phyloP scores from a whole-genome alignment of 140 eudicot species.

The Bidens hawaiensis region DNA sequence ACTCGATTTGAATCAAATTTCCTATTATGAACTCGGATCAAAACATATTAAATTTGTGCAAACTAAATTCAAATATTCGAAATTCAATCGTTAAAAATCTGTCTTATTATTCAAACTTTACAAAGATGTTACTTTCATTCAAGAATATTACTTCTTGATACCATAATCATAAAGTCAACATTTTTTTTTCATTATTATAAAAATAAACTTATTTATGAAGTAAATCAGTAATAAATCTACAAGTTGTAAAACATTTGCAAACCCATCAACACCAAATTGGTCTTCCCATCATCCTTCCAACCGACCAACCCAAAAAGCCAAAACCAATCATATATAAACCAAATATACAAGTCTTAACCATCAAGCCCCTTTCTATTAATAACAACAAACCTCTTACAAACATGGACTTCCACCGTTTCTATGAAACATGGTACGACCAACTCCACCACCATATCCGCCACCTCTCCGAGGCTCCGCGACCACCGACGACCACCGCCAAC shows the following conservation, averaged over 20 bases:
- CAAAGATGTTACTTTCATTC: background rate
- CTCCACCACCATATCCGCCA: constrained; percentile 49
- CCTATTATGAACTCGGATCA: too few species aligned
- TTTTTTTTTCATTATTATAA: background rate
- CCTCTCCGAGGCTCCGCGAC: constrained; percentile 38
- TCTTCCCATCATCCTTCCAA: background rate
- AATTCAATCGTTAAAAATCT: too few species aligned
- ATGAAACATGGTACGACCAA: constrained; percentile 61
- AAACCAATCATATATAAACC: background rate
- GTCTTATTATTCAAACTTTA: too few species aligned
- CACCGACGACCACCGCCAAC: constrained; percentile 38
- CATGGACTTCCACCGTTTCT: constrained; percentile 57
- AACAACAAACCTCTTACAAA: background rate
- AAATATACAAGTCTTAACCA: background rate
- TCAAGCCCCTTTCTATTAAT: background rate
- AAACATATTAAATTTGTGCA: too few species aligned
- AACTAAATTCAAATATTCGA: too few species aligned
- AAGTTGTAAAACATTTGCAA: background rate
- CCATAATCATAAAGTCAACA: background rate
- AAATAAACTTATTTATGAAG: background rate
- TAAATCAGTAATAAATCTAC: background rate
- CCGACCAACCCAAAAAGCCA: background rate
- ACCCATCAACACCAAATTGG: background rate
- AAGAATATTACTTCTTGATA: background rate
- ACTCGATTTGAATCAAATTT: too few species aligned